These are phyloP conservation scores for Aschersonia sp. DNA, from an alignment of 2,329 filamentous ascomycete genomes.

Conservation along the genomic window DNA sequence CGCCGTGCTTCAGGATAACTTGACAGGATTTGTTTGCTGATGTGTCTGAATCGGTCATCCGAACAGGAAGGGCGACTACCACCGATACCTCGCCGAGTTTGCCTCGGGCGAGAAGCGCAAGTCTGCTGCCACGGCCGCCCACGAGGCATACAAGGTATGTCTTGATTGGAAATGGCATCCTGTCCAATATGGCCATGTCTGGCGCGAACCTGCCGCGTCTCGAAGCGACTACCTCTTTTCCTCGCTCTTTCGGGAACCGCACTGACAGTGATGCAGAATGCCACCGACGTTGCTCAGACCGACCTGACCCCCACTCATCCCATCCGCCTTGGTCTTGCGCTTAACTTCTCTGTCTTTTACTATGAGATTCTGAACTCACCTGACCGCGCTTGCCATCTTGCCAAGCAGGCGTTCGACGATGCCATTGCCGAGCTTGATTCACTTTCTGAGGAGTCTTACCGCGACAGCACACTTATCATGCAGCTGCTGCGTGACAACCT, in stretches of 20 bases:
- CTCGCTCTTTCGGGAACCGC: constrained; percentile 1
- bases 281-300: constrained; percentile 94
- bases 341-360: constrained; percentile 99
- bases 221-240: background rate
- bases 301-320: constrained; percentile 96
- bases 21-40: background rate
- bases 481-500: constrained; percentile 97
- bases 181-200: too few species aligned
- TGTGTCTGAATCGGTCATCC: background rate
- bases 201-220: too few species aligned
- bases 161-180: background rate
- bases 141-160: constrained; percentile 94
- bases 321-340: constrained; percentile 89
- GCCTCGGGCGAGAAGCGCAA: constrained; percentile 87
- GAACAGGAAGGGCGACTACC: constrained; percentile 86
- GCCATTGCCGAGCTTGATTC: constrained; percentile 98
- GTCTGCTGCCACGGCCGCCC: constrained; percentile 70
- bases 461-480: constrained; percentile 98
- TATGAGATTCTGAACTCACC: constrained; percentile 98
- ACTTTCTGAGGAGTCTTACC: constrained; percentile 94
- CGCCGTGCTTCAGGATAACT: too few species aligned
- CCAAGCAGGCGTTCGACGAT: constrained; percentile 98
- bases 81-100: constrained; percentile 90
- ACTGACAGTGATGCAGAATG: constrained; percentile 47
- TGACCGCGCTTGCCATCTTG: constrained; percentile 92